These are phyloP conservation scores for Penicillium sumatraense DNA, from an alignment of 2,329 filamentous ascomycete species.

Conservation along the genomic window DNA sequence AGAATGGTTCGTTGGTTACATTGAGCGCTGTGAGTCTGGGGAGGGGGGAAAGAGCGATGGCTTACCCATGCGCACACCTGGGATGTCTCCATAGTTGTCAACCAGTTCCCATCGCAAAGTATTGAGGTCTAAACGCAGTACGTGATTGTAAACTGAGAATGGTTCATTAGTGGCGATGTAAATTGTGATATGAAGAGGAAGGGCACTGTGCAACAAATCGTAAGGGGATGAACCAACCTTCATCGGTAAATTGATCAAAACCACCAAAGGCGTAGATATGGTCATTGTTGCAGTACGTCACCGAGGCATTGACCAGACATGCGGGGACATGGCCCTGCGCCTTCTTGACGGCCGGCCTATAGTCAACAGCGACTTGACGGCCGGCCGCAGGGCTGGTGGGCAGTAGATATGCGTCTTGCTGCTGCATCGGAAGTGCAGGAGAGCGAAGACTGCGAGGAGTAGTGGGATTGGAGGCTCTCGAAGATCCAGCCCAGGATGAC, in stretches of 20 bases:
- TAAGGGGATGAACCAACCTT: constrained; percentile 57
- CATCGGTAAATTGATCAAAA: constrained; percentile 98
- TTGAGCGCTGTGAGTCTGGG: too few species aligned
- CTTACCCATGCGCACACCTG: constrained; percentile 91
- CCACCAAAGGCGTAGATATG: constrained; percentile 98
- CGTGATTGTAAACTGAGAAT: constrained; percentile 87
- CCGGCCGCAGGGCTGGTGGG: constrained; percentile 78
- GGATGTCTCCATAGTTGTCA: constrained; percentile 98
- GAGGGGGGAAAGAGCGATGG: not conserved
- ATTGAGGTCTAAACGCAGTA: constrained; percentile 82
- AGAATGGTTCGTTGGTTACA: constrained; percentile 9
- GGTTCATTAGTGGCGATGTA: constrained; percentile 1
- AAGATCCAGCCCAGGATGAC: constrained; percentile 33
- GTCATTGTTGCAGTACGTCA: constrained; percentile 98
- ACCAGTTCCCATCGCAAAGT: constrained; percentile 93
- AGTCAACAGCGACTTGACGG: constrained; percentile 67
- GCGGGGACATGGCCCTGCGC: constrained; percentile 82
- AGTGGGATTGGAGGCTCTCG: constrained; percentile 31
- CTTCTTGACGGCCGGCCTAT: constrained; percentile 81
- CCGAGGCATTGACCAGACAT: constrained; percentile 95
- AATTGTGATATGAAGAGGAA: not conserved
- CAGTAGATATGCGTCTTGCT: constrained; percentile 84
- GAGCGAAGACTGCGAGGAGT: constrained; percentile 32
- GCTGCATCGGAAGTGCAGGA: constrained; percentile 52
- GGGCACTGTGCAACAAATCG: not conserved